These are phyloP conservation scores for Melaleuca quinquenervia DNA, from an alignment of 345 rosid species.

Conservation along the genomic window DNA sequence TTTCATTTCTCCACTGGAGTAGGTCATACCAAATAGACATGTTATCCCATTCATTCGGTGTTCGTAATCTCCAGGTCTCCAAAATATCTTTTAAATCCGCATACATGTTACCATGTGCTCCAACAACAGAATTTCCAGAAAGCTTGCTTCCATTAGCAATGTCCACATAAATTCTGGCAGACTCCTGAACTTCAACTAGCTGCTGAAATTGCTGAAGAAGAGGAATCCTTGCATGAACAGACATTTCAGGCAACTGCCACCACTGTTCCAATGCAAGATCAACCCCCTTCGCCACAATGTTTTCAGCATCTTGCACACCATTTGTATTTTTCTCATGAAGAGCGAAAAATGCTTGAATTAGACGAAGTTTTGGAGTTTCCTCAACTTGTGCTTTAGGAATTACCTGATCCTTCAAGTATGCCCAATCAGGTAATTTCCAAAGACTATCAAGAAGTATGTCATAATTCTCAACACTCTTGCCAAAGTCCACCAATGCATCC, in stretches of 20 bases:
- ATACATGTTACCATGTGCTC: constrained; percentile 71
- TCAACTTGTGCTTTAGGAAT: constrained; percentile 99
- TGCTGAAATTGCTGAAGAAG: constrained; percentile 97
- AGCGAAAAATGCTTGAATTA: constrained; percentile 84
- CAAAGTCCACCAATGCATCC: constrained; percentile 95
- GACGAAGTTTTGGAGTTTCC: constrained; percentile 91
- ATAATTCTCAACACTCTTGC: constrained; percentile 86
- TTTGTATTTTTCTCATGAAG: constrained; percentile 76
- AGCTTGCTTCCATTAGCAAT: constrained; percentile 82
- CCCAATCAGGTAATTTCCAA: constrained; percentile 97
- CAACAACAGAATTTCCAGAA: constrained; percentile 48
- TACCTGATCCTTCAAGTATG: constrained; percentile 85
- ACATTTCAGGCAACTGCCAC: constrained; percentile 99
- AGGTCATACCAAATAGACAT: constrained; percentile 97
- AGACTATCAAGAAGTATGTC: constrained; percentile 91
- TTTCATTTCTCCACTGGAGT: constrained; percentile 98
- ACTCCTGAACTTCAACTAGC: constrained; percentile 96
- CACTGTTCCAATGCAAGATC: constrained; percentile 94
- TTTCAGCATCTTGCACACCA: constrained; percentile 92
- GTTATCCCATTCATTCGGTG: constrained; percentile 97
- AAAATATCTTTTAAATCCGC: constrained; percentile 96
- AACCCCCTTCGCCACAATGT: constrained; percentile 80
- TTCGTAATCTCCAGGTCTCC: constrained; percentile 97
- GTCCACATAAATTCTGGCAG: constrained; percentile 79
- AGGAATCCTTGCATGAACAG: constrained; percentile 90